Conservation (phyloP, 306 rosid genomes). For the Gynostemma pentaphyllum region DNA sequence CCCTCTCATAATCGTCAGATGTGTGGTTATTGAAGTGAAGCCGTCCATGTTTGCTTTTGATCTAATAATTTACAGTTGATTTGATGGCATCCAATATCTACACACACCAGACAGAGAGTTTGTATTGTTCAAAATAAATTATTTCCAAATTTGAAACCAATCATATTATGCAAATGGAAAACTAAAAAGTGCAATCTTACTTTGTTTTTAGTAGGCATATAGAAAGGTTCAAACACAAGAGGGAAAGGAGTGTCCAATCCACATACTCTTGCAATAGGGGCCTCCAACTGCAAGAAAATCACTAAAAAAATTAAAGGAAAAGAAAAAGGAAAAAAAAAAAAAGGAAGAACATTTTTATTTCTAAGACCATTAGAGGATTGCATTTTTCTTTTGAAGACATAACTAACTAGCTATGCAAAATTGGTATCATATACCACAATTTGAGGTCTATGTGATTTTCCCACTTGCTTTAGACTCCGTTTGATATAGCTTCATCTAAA, state of each 20-base stretch:
- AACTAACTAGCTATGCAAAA: too few species aligned
- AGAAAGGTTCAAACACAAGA: constrained; percentile 92
- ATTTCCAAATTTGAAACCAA: not conserved
- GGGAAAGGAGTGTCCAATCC: constrained; percentile 98
- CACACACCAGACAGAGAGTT: constrained; percentile 16
- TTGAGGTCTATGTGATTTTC: too few species aligned
- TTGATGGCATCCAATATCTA: constrained; percentile 95
- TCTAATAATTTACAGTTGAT: constrained; percentile 63
- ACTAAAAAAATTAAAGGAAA: not conserved
- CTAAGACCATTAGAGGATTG: not conserved
- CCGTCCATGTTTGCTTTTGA: not conserved
- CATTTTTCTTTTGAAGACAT: too few species aligned
- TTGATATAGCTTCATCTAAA: too few species aligned
- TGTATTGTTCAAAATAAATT: not conserved
- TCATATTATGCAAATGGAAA: not conserved
- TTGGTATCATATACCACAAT: too few species aligned
- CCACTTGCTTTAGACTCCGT: too few species aligned
- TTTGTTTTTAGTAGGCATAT: constrained; percentile 91
- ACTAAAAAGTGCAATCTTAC: constrained; percentile 19
- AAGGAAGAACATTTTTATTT: not conserved
- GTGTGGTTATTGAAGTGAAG: not conserved
- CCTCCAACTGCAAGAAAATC: constrained; percentile 58
- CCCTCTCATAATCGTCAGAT: too few species aligned
- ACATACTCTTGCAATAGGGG: constrained; percentile 82
- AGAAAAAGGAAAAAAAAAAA: not conserved